Percentiles rank a stretch among this genome's conserved stretches.
Conservation (phyloP, 129 eudicot genomes). For the Helianthus annuus region DNA sequence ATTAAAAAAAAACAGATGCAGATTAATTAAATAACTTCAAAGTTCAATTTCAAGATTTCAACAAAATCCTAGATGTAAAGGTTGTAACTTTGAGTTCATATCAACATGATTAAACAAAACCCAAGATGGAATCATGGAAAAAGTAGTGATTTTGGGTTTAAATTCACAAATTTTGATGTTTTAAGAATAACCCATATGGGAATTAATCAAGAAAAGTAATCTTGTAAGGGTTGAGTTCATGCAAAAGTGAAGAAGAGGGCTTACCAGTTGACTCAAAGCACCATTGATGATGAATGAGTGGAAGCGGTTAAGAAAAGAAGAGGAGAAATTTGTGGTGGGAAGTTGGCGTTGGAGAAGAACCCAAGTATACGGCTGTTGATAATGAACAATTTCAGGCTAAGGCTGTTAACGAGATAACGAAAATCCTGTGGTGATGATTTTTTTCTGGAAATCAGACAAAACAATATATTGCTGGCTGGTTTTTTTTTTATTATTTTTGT, state of each 20-base stretch:
- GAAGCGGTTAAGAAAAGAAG: slow-evolving; percentile 1
- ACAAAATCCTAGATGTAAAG: slow-evolving; percentile 18
- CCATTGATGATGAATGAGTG: slow-evolving; percentile 19
- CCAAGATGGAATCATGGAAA: background rate
- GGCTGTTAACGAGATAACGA: slow-evolving; percentile 26
- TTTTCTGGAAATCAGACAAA: slow-evolving; percentile 14
- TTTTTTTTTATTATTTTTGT: background rate
- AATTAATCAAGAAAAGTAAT: background rate
- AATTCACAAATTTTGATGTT: background rate
- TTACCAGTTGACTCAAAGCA: slow-evolving; percentile 31
- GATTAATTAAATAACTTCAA: background rate
- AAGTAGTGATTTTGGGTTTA: slow-evolving; percentile 1
- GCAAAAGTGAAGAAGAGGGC: slow-evolving; percentile 27
- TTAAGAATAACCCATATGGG: slow-evolving; percentile 5
- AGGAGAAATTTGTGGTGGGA: slow-evolving; percentile 1
- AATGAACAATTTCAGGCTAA: slow-evolving; percentile 27
- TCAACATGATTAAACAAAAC: background rate
- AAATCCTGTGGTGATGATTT: slow-evolving; percentile 30
- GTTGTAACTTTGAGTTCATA: slow-evolving; percentile 13
- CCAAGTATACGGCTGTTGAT: slow-evolving; percentile 22
- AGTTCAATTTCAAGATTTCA: slow-evolving; percentile 16
- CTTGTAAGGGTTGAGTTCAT: slow-evolving; percentile 15
- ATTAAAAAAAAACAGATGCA: background rate
- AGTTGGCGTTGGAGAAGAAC: background rate
- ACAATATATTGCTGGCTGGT: background rate